Evolutionary conservation across 1,284 basidiomycete genomes (phyloP), one percentile per base, ranked within the genome.

Genomic region (Pascua guehoae): DNA sequence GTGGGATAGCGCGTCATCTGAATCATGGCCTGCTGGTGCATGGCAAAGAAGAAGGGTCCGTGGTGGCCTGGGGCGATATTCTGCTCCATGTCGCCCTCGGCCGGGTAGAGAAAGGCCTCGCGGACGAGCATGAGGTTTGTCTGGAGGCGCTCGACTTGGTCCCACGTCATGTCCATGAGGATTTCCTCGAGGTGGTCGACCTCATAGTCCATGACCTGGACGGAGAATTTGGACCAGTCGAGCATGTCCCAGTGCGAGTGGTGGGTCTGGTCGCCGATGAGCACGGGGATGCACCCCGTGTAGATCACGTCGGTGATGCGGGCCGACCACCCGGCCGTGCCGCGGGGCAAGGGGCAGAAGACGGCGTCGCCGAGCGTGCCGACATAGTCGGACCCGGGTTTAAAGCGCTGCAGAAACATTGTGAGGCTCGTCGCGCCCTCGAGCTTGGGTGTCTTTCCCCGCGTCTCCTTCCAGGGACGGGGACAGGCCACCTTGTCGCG

Each of bases 231-330:
- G n/a, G 66, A 64, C 65, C 73, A 77, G 58, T 76, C 74, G 53
- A 76, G 63, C 54, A 74, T 61, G 55, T 72, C 68, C 56, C 69
- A 72, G 61, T 72, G 76, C 10, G 73, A 68, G 54, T 68, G 66
- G 49, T 72, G 65, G 36, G 24, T 44, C 38, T 66, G 65, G 55
- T 75, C 71, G 46, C 67, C 69, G 41, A 78, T 57, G 36, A 76
- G 65, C 16, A 74, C 74, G 16, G 76, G 75, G 43, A 78, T 77
- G 60, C 76, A 78, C 39, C 75, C 76, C 57, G 73, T 68, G 53
- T 72, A 76, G 46, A 76, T 67, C 15, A 69, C 70, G 49, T 77
- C 75, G 50, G 64, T 66, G 1, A 67, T 66, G n/a, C 73, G 63
- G 5, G 70, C 69, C 12, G 75, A 68, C 73, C 75, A 68, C 10